Evolutionary conservation across 2,329 filamentous ascomycete species (phyloP), one percentile per base, ranked within the genome.

Genomic region (Neurospora crassa): DNA sequence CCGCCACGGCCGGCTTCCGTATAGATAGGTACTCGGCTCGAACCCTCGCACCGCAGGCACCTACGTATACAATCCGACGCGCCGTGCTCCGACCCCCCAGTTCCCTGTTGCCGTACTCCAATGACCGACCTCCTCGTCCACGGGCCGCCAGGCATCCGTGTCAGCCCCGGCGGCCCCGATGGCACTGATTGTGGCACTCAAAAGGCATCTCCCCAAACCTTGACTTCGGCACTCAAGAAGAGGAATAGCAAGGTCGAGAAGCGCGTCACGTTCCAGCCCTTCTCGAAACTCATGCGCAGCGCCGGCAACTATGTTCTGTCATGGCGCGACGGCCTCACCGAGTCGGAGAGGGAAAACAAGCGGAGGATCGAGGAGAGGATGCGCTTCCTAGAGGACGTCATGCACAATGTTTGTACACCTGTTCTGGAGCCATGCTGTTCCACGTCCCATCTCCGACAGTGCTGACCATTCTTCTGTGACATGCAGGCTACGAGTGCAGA

Each of bases 401-500:
- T 94, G 84, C 88, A 88, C 74, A 87, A 89, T 81, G 90, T 91
- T 80, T 79, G 87, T 59, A 45, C 67, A 34, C 16, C n/a, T 11
- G 14, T 63, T 37, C 29, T 34, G 24, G 18, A 37, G 24, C 10
- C 14, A 34, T 83, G 40, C 45, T 40, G 14, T 11, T 37, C 41
- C 4, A 34, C 42, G 68, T 40, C 24, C 20, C 20, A 40, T 42
- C 6, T n/a, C 53, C 18, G 37, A 18, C 12, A n/a, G 24, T 53
- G 42, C 29, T 37, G 42, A 37, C 68, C 53, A 40, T 53, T 37
- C 7, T 63, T n/a, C 10, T 37, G 53, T 63, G 16, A 34, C 53
- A 63, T 63, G 71, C 75, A 93, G 89, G 92, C 93, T 73, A 86
- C 88, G 72, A 88, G 88, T 1, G 86, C 90, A 75, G 82, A 86